phyloP scores from a whole-genome alignment of 495 filamentous ascomycete genomes.

The Penicillium steckii region DNA sequence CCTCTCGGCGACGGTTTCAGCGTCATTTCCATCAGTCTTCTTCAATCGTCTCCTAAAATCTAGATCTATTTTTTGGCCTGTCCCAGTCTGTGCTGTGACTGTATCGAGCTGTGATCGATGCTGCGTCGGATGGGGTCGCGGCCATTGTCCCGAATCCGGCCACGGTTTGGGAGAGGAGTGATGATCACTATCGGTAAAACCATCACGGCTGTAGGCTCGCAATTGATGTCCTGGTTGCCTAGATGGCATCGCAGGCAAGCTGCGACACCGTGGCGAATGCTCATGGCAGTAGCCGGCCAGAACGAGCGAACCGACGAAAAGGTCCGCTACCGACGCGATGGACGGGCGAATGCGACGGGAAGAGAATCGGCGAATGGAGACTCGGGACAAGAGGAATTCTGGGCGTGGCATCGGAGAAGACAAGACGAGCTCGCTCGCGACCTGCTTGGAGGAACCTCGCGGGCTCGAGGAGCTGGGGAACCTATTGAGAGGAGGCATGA shows the following conservation, averaged over 20 bases:
- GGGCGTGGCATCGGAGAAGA: constrained; percentile 34
- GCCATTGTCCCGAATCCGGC: constrained; percentile 18
- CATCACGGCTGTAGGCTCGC: constrained; percentile 17
- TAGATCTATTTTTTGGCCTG: constrained; percentile 6
- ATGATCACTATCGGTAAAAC: constrained; percentile 8
- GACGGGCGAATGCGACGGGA: constrained; percentile 41
- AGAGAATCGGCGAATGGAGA: constrained; percentile 35
- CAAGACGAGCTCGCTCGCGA: constrained; percentile 39
- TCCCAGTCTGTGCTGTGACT: constrained; percentile 20
- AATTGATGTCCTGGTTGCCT: constrained; percentile 10
- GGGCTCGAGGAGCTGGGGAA: constrained; percentile 52
- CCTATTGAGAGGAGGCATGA: constrained; percentile 63
- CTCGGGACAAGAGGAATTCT: constrained; percentile 27
- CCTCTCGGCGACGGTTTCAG: neutral
- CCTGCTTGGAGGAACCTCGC: constrained; percentile 47
- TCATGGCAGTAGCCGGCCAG: constrained; percentile 60
- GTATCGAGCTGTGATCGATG: constrained; percentile 34
- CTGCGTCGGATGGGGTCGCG: constrained; percentile 18
- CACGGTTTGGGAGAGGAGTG: constrained; percentile 17
- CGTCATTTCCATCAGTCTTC: neutral
- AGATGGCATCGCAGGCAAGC: constrained; percentile 27
- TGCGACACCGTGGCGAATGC: constrained; percentile 44
- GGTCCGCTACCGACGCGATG: constrained; percentile 44
- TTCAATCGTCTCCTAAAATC: neutral
- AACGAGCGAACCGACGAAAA: constrained; percentile 65